Percentiles rank a stretch among this genome's conserved stretches.
These are phyloP conservation scores for Mucuna pruriens DNA, from an alignment of 306 rosid species.

Conservation along the genomic window DNA sequence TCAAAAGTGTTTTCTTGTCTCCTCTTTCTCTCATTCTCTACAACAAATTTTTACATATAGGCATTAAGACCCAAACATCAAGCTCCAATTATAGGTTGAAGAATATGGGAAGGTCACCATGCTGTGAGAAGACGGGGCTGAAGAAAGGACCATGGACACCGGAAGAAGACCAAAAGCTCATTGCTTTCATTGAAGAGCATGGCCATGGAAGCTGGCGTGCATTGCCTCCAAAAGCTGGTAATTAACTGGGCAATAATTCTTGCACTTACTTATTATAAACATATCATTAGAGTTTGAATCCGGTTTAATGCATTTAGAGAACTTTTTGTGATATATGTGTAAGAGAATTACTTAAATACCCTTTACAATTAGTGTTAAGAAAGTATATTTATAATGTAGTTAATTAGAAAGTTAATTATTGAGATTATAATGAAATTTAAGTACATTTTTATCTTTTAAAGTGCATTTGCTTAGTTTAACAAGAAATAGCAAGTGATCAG, in stretches of 20 bases:
- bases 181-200: slow-evolving; percentile 2
- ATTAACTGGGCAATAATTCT: background rate
- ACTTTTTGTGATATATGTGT: too few species aligned
- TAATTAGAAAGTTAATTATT: too few species aligned
- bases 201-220: slow-evolving; percentile 32
- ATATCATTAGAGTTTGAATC: too few species aligned
- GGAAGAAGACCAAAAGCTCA: slow-evolving; percentile 17
- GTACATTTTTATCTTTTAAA: background rate
- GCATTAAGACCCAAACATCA: background rate
- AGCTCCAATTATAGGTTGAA: background rate
- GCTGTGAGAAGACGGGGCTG: slow-evolving; percentile 42
- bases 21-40: background rate
- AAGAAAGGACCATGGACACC: slow-evolving; percentile 51
- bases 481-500: background rate
- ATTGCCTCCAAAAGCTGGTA: slow-evolving; percentile 25
- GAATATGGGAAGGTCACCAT: slow-evolving; percentile 41
- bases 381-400: background rate
- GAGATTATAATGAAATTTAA: too few species aligned
- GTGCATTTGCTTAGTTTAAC: too few species aligned
- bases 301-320: too few species aligned
- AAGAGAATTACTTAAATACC: background rate
- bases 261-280: background rate
- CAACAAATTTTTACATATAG: background rate
- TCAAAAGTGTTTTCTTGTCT: background rate
- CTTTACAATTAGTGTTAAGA: background rate